These are phyloP conservation scores for Trypanosoma theileri DNA, from an alignment of 208 protist species.

Conservation along the genomic window DNA sequence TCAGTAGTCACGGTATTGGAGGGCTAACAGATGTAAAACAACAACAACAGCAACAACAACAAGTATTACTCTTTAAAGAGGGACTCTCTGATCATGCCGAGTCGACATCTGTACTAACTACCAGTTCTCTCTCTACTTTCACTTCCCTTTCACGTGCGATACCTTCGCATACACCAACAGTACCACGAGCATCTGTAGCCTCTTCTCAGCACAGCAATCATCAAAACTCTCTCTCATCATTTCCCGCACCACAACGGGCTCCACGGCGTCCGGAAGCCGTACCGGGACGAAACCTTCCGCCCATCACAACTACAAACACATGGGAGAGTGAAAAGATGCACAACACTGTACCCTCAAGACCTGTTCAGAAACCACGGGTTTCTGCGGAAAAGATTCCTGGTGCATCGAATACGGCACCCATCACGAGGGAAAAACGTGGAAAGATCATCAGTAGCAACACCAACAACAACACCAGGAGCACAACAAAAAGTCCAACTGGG, in stretches of 20 bases:
- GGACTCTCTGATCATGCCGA: neutral
- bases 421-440: neutral
- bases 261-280: conserved; percentile 16
- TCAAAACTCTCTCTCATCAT: conserved; percentile 2
- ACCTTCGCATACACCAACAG: neutral
- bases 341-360: neutral
- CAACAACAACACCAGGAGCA: neutral
- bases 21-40: too few relatives aligned
- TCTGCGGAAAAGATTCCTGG: neutral
- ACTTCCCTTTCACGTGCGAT: neutral
- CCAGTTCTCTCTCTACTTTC: neutral
- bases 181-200: neutral
- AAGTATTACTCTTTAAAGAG: neutral
- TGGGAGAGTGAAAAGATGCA: neutral
- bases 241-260: neutral
- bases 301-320: neutral
- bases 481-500: neutral
- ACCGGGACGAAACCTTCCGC: conserved; percentile 21
- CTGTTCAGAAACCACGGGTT: too few relatives aligned
- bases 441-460: neutral
- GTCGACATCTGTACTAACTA: neutral
- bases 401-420: neutral
- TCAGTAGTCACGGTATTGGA: too few relatives aligned
- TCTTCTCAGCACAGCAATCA: conserved; percentile 19
- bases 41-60: neutral